A percentile compares a stretch with the other conserved stretches of the same genome.
Evolutionary conservation across 768 basidiomycete genomes (phyloP).

Genomic region (Sarcodon sp.): DNA sequence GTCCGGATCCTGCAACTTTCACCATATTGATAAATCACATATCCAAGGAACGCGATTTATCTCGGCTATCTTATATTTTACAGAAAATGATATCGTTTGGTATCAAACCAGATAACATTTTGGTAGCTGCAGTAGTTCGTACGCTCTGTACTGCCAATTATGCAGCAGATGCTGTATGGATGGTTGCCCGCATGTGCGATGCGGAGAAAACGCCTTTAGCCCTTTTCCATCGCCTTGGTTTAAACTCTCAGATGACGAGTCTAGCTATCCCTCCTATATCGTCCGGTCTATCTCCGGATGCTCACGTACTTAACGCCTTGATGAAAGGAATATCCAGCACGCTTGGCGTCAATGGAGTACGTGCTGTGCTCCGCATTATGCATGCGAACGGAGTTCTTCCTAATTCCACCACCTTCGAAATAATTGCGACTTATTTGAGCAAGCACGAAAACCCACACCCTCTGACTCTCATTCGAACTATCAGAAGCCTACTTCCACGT

Average conservation of each 20-base stretch:
- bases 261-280: conserved; percentile 4
- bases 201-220: conserved; percentile 7
- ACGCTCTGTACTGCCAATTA: conserved; percentile 36
- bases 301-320: conserved; percentile 46
- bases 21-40: conserved; percentile 48
- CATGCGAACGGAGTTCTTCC: conserved; percentile 31
- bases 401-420: conserved; percentile 39
- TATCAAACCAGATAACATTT: conserved; percentile 30
- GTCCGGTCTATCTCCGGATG: conserved; percentile 14
- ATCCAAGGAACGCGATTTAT: conserved; percentile 24
- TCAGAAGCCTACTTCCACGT: conserved; percentile 31
- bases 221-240: conserved; percentile 12
- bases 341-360: conserved; percentile 36
- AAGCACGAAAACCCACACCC: conserved; percentile 29
- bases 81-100: conserved; percentile 30
- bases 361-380: conserved; percentile 43
- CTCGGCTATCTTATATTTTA: conserved; percentile 15
- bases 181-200: conserved; percentile 36
- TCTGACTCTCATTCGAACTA: conserved; percentile 29
- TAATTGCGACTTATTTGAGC: conserved; percentile 40
- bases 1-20: conserved; percentile 48
- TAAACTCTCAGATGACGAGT: conserved; percentile 1
- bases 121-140: conserved; percentile 41
- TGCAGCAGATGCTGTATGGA: conserved; percentile 34
- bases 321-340: conserved; percentile 34